Base-by-base conservation (phyloP, 2,329 filamentous ascomycete genomes). In the Sarocladium oryzae region DNA sequence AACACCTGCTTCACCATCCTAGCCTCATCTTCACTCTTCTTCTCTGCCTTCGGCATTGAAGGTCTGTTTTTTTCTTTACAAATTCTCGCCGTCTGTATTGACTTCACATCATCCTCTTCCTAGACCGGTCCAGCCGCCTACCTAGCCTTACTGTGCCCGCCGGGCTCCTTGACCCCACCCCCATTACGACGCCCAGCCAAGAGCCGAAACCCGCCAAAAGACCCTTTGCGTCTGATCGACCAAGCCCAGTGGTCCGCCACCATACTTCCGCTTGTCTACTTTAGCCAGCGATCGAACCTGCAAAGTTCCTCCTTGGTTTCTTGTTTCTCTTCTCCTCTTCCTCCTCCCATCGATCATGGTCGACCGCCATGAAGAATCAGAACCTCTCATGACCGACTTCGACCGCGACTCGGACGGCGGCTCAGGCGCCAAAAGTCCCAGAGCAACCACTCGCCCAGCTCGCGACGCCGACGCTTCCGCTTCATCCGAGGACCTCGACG, bases 371-470 rank as follows among this genome's bases (percentile, higher is more conserved):
- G 66, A 63, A 56, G 68, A 73, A 57, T 60, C 55, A 50, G 63
- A 67, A 59, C 69, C 68, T 53, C 66, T 72, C 58, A 67, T 72
- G 67, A 64, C 63, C 38, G 62, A 63, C 53, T 55, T 59, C 53
- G 62, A 67, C 50, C 56, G 59, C 50, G 52, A 56, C 49, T 54
- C 57, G 56, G 60, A 57, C 58, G 53, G 41, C 48, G 53, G 41
- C 48, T 41, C 32, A 26, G 26, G 50, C 48, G 37, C 40, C 20
- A 38, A 51, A 41, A 46, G 40, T 38, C 49, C 43, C 15, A 41
- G 41, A 16, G 32, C 49, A 30, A 32, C 49, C 21, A 28, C 32
- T 6, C 20, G 36, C 26, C 15, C 26, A 36, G 21, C 46, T 21
- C 21, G 40, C 20, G 51, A 30, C 18, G 18, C 57, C 53, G 57